Base-by-base conservation (phyloP, 148 eudicot genomes). In the Spergularia bocconei region DNA sequence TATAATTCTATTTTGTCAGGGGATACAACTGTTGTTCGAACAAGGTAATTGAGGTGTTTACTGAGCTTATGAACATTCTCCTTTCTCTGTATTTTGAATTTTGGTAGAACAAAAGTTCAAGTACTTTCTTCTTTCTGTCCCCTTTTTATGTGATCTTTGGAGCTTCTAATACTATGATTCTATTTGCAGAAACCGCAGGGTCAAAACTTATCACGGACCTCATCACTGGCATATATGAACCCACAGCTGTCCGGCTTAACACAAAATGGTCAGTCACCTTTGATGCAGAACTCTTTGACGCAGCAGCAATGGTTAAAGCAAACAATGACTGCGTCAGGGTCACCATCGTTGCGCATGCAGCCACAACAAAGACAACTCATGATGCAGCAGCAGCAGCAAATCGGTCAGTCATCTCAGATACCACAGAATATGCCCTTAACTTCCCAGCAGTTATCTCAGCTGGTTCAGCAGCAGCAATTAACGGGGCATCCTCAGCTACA, bases 291-390 rank as follows among this genome's bases (percentile, higher is more conserved):
- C 79, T 76, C 91, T 36, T 60, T 88, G 71, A 76, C 86, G 17
- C 97, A 87, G 82, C 98, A 91, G 76, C 94, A 91, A 78, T 95
- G 96, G 93, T 68, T 86, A 76, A 92, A 92, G 84, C 97, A 92
- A 83, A 84, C 87, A 10, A 88, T 91, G 77, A 84, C 98, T 57
- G 71, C 83, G 47, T 86, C 97, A 56, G 88, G 85, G 71, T 86
- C 97, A 51, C 69, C 93, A 63, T 90, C 97, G 69, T 64, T 75
- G 25, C 97, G 93, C 78, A 82, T 90, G 75, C 97, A 87, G 74
- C 90, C 82, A 85, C 91, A 89, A 56, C 93, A 85, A 69, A 84
- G 85, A 75, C 81, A 82, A 39, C 79, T 85, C 29, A 10, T 69
- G 41, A 23, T 52, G 60, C 72, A 69, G 59, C 72, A 69, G 56